Conservation (phyloP, 1,284 basidiomycete species). For the Heimioporus punctisporus region DNA sequence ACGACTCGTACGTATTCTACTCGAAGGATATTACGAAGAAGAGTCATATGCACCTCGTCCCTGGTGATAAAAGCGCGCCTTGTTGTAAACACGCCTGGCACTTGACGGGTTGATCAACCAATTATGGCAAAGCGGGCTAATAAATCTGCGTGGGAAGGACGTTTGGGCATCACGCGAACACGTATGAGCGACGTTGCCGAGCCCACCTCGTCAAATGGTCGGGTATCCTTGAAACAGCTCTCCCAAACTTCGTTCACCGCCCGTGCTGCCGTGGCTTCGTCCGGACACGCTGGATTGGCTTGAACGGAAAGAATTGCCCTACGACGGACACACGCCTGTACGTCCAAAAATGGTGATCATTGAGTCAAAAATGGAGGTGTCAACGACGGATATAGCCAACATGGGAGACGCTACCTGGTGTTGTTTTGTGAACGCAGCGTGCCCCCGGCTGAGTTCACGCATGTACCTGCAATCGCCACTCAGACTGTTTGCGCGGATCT, state of each 20-base stretch:
- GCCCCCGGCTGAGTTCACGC: conserved; percentile 81
- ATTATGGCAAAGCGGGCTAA: conserved; percentile 17
- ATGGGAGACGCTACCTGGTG: conserved; percentile 69
- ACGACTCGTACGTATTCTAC: conserved; percentile 11
- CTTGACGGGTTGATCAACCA: background rate
- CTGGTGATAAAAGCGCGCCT: conserved; percentile 4
- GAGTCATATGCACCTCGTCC: too few relatives aligned
- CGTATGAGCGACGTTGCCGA: background rate
- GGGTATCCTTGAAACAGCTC: conserved; percentile 93
- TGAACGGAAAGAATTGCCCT: conserved; percentile 85
- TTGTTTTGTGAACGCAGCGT: conserved; percentile 85
- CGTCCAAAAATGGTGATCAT: conserved; percentile 3
- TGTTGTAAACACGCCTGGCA: background rate
- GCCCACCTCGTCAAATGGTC: conserved; percentile 95
- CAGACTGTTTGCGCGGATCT: conserved; percentile 95
- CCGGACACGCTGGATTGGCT: conserved; percentile 82
- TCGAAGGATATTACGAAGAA: background rate
- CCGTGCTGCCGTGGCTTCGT: conserved; percentile 76
- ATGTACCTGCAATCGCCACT: conserved; percentile 92
- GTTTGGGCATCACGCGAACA: background rate
- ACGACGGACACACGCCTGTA: conserved; percentile 86
- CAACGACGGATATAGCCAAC: conserved; percentile 10
- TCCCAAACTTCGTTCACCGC: conserved; percentile 98
- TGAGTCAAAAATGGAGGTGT: conserved; percentile 3
- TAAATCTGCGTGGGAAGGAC: conserved; percentile 32